These are phyloP conservation scores for Leptographium wingfieldii DNA, from an alignment of 2,329 filamentous ascomycete genomes.

Conservation along the genomic window DNA sequence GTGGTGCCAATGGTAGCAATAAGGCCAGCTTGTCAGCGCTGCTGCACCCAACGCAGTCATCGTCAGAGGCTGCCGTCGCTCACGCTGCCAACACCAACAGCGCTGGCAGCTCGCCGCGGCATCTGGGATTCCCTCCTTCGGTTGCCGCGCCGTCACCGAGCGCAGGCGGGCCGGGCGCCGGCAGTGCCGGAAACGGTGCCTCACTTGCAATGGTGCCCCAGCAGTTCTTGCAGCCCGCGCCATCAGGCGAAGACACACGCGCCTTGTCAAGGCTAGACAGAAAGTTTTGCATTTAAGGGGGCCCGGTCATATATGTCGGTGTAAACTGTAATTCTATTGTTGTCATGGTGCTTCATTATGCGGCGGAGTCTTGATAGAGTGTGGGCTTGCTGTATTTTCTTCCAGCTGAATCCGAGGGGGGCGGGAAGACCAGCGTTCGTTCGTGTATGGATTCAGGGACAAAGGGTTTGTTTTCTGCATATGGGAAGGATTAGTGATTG, in stretches of 20 bases:
- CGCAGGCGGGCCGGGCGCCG: background rate
- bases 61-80: conserved; percentile 28
- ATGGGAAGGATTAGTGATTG: background rate
- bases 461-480: background rate
- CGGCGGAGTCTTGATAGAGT: background rate
- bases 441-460: background rate
- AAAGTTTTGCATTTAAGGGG: conserved; percentile 16
- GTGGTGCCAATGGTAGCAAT: conserved; percentile 14
- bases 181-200: background rate
- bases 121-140: conserved; percentile 10
- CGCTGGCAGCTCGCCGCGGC: conserved; percentile 36
- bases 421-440: background rate
- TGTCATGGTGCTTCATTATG: background rate
- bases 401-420: background rate
- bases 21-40: conserved; percentile 34
- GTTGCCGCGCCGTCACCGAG: background rate
- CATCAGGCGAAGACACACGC: conserved; percentile 12
- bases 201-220: background rate
- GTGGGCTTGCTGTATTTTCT: background rate
- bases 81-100: conserved; percentile 25
- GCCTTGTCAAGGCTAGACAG: conserved; percentile 15
- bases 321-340: no score
- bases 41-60: conserved; percentile 37
- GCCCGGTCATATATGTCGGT: no score
- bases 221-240: conserved; percentile 12